Base-by-base conservation (phyloP, 1,139 yeast species). In the Blastobotrys illinoisensis region DNA sequence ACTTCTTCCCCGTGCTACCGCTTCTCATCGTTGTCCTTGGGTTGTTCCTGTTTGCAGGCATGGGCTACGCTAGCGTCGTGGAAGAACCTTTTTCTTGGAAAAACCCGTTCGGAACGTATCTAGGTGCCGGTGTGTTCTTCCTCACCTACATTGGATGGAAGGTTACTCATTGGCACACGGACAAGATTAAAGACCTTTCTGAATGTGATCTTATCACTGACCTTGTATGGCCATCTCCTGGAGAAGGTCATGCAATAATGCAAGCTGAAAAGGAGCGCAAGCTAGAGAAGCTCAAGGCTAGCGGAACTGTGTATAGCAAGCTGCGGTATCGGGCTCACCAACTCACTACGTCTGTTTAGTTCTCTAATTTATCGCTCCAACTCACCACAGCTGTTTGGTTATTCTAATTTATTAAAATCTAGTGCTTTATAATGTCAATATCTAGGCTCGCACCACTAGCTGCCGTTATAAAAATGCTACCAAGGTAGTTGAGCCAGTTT, bases 1-100 rank as follows among this genome's bases (percentile, higher is more conserved):
- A 69, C 32, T 69, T 74, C 67, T 79, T 69, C 61, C 83, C 83
- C 0, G 60, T 63, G 51, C 65, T 77, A 40, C 80, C 82, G 2
- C 43, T 61, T 6, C 55, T 62, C 50, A 59, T 61, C 21, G 49
- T 67, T 4, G 63, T 60, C 23, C 54, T 67, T 26, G 67, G 66
- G 3, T 43, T 62, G 11, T 60, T 67, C 53, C 61, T 65, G 56
- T 55, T 58, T 46, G 62, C 65, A 18, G 64, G 53, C 64, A 58
- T 43, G 80, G 69, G 53, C 75, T 70, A 69, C 72, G 77, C 53
- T 68, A 62, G 44, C 71, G 67, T 46, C 64, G 74, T 21, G 79
- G 79, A 64, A 72, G 75, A 54, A 78, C 81, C 64, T 71, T 72
- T 63, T 45, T 52, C 57, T 14, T 64, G 67, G 67, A 57, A 58